Conservation (phyloP, 1,284 basidiomycete genomes). For the Ustilago vetiveriae region DNA sequence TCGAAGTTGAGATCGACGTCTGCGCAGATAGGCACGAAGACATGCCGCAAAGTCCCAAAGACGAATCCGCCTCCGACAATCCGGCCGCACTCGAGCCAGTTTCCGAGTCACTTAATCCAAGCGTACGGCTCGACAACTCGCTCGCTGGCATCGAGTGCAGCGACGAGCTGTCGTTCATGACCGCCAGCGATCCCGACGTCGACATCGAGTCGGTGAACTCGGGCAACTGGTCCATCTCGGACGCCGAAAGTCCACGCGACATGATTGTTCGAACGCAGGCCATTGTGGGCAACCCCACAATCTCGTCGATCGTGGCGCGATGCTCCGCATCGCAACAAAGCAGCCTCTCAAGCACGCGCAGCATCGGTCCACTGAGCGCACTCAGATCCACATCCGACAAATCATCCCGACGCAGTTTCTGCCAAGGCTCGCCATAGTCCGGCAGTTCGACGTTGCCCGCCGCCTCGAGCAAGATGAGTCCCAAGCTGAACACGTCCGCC, state of each 20-base stretch:
- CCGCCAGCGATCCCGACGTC: constrained; percentile 23
- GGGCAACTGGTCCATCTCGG: constrained; percentile 64
- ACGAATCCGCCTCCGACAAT: constrained; percentile 22
- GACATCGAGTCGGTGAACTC: constrained; percentile 43
- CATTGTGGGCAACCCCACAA: constrained; percentile 50
- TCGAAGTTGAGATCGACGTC: constrained; percentile 28
- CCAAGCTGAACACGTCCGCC: constrained; percentile 96
- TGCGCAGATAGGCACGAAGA: constrained; percentile 17
- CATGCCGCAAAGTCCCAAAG: constrained; percentile 34
- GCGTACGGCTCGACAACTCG: constrained; percentile 27
- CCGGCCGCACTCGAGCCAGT: constrained; percentile 26
- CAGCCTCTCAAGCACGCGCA: constrained; percentile 54
- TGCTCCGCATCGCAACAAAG: constrained; percentile 49
- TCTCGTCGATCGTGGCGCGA: constrained; percentile 54
- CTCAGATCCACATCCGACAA: constrained; percentile 84
- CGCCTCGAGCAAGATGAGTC: constrained; percentile 93
- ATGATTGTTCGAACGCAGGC: constrained; percentile 51
- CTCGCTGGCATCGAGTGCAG: constrained; percentile 26
- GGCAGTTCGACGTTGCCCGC: constrained; percentile 95
- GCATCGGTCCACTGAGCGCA: constrained; percentile 69
- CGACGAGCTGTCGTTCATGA: constrained; percentile 23
- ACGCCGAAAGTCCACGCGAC: constrained; percentile 50
- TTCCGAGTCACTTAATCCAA: constrained; percentile 27
- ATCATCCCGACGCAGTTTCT: constrained; percentile 88
- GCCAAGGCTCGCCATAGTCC: constrained; percentile 95